Percentiles rank a stretch among this genome's conserved stretches.
phyloP scores from a whole-genome alignment of 78 protist genomes.

The Protostelium mycophagum region DNA sequence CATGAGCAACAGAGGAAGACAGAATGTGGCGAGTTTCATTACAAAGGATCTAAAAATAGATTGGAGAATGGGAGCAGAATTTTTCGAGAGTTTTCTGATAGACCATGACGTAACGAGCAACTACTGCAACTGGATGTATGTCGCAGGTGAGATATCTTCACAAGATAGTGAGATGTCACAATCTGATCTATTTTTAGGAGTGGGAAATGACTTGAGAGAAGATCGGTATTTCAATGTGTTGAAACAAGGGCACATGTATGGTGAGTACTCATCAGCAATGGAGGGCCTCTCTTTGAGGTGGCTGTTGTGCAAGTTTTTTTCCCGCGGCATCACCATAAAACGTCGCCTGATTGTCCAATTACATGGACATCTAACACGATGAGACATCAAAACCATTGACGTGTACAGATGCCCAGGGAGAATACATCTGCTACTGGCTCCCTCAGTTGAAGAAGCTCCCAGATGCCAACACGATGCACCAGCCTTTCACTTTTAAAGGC shows the following conservation, averaged over 20 bases:
- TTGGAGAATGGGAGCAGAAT: constrained; percentile 62
- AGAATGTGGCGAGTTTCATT: constrained; percentile 56
- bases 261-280: too few species aligned
- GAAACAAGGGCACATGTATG: not conserved
- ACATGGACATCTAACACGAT: not conserved
- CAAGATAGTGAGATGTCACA: not conserved
- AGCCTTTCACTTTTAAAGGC: not conserved
- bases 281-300: too few species aligned
- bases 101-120: constrained; percentile 54
- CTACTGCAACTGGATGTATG: constrained; percentile 32
- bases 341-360: not conserved
- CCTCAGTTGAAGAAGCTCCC: constrained; percentile 2
- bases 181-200: not conserved
- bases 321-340: too few species aligned
- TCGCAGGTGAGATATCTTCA: not conserved
- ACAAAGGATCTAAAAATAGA: constrained; percentile 33
- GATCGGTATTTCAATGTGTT: constrained; percentile 36
- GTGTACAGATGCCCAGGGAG: not conserved
- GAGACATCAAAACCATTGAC: not conserved
- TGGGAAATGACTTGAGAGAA: constrained; percentile 34
- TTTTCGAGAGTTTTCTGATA: constrained; percentile 34
- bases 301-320: too few species aligned
- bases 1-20: constrained; percentile 60
- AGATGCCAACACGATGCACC: not conserved
- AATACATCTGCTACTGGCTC: constrained; percentile 4